Base-by-base conservation (phyloP, 495 filamentous ascomycete species). In the Rhizodiscina lignyota region DNA sequence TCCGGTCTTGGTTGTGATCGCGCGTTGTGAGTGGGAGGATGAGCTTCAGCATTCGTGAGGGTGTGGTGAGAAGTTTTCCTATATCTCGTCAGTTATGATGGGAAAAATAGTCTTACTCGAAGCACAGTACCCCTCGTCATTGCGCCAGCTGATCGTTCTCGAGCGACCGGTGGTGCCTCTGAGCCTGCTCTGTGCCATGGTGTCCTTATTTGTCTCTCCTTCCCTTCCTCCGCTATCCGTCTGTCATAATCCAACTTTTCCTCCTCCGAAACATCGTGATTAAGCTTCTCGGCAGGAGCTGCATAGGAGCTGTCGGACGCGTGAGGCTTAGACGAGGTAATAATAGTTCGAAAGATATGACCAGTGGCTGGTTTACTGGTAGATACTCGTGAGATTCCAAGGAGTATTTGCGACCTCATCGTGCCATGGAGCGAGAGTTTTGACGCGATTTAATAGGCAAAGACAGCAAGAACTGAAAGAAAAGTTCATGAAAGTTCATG, bases 21-120 rank as follows among this genome's bases (percentile, higher is more conserved):
- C 52, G 40, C 2, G 70, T 72, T 3, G 74, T 74, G 6, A 94
- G 64, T 0, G 86, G 86, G 5, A 94, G 64, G 17, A 94, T 77
- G 12, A 96, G 60, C 54, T 94, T 96, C 22, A 96, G 71, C 26
- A 93, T 72, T 4, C 83, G 70, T 1, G 83, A 89, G 0, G 87
- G 86, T 0, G 87, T 94, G 0, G 86, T 87, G 29, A 94, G 63
- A 19, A 96, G 68, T 57, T 87, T 92, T 26, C 83, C 84, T 91
- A 32, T 18, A 31, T 12, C n/a, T n/a, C 18, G n/a, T 23, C 4
- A 28, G 30, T 34, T 28, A 8, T 15, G 27, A 15, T 16, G 21
- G 37, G 24, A 13, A 10, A 22, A 21, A 17, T 13, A 10, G 22
- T 19, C 26, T 11, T 29, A 12, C 27, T 11, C 32, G 12, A 18